Base-by-base conservation (phyloP, 202 grass and related monocot genomes). In the Musa balbisiana region DNA sequence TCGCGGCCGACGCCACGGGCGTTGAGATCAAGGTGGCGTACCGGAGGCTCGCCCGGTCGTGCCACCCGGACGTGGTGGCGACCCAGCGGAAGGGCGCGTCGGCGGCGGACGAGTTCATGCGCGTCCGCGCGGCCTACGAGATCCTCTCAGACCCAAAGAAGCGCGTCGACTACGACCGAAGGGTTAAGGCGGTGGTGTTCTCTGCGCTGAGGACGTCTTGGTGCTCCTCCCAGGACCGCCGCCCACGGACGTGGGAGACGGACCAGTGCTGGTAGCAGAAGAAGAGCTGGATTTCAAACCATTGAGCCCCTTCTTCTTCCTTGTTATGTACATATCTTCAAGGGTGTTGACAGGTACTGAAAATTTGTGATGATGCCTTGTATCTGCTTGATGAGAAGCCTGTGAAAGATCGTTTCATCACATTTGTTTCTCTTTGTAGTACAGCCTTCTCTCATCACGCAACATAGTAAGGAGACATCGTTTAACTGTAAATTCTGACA, bases 231-330 rank as follows among this genome's bases (percentile, higher is more conserved):
- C 1, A 71, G 9, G 33, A 68, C 2, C 81, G 64, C 8, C 74
- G 60, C 52, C 12, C 80, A 4, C 65, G 93, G 64, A 89, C 78
- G 43, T 96, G 93, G 93, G 93, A 96, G 80, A 92, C 93, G 9
- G 93, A 97, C 53, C 93, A 92, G 84, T 97, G 93, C 78, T 97
- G 93, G 93, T 95, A 89, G 70, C 67, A 3, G 14, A 33, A 43
- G 33, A 43, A 1, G 1, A 29, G 27, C 11, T 43, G 33, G 33
- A 43, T 43, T 0, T 43, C 33, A 43, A 43, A 43, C 33, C 4
- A 43, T 43, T 5, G 33, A 43, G 33, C 33, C 33, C 33, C 33
- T 43, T 43, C 0, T 43, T 43, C 33, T 43, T 43, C 33, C 33
- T 6, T 43, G 5, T 43, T 1, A 0, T 43, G 33, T 43, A 43